Base-by-base conservation (phyloP, 2,329 filamentous ascomycete genomes). In the Sclerotinia borealis region DNA sequence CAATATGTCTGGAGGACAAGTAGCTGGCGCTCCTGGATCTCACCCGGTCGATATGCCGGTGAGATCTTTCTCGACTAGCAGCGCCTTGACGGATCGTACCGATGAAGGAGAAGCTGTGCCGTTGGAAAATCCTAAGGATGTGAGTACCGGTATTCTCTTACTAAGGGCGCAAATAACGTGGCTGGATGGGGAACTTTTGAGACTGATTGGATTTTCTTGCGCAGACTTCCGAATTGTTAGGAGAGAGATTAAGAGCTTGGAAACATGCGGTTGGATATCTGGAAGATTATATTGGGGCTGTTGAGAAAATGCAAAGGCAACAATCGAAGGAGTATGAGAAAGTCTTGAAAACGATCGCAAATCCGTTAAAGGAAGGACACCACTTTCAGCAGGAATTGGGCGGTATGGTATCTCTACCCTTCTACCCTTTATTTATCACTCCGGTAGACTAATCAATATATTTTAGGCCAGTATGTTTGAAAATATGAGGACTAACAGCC, bases 291-390 rank as follows among this genome's bases (percentile, higher is more conserved):
- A 83, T 98, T 72, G 80, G 80, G 36, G 87, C 90, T 8, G 91
- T 92, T 4, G 92, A 96, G 76, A 97, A 93, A 81, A 82, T 91
- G 64, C 89, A 97, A 74, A 89, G 87, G 74, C 83, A 85, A 13
- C 89, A 96, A 70, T 87, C 91, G 61, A 98, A 96, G 80, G 93
- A 98, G 76, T 96, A 96, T 73, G 93, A 98, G 79, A 93, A 91
- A 78, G 88, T 95, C 11, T 79, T 98, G 72, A 99, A 98, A 91
- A 91, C 90, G 25, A 91, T 99, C 69, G 90, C 87, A 63, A 86
- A 90, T 70, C 93, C 95, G 22, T 79, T 99, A 68, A 91, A 85
- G 75, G 92, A 98, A 76, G 92, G 90, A 3, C 87, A 96, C 71
- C 95, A 99, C 78, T 99, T 98, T 74, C 92, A 96, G 73, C 89